Evolutionary conservation across 2,329 filamentous ascomycete genomes (phyloP).

Genomic region (Diaporthe aspalathi): DNA sequence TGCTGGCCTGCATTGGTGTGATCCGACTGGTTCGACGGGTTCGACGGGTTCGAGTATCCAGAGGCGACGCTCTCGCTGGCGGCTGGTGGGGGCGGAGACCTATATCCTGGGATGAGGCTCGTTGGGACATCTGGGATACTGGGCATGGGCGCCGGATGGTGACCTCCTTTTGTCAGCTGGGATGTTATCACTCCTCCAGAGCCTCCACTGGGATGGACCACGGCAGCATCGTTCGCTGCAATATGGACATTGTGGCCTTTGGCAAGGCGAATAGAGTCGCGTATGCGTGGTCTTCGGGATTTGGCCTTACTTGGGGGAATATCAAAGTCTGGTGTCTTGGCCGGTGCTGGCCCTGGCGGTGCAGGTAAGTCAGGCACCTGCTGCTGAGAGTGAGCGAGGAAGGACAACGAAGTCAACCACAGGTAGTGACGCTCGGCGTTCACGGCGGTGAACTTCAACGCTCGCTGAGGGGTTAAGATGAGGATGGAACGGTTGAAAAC

Average conservation of each 20-base stretch:
- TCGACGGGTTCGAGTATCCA: slow-evolving; percentile 44
- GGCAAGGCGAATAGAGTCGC: slow-evolving; percentile 89
- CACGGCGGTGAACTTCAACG: slow-evolving; percentile 91
- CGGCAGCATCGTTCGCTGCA: slow-evolving; percentile 62
- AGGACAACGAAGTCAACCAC: slow-evolving; percentile 94
- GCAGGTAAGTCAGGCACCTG: slow-evolving; percentile 78
- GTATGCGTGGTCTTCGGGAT: slow-evolving; percentile 69
- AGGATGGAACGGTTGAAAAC: slow-evolving; percentile 94
- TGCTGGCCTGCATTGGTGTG: slow-evolving; percentile 44
- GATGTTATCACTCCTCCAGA: slow-evolving; percentile 20
- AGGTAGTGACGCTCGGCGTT: slow-evolving; percentile 89
- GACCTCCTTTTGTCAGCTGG: slow-evolving; percentile 33
- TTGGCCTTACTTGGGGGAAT: slow-evolving; percentile 55
- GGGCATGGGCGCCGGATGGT: slow-evolving; percentile 45
- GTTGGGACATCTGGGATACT: slow-evolving; percentile 64
- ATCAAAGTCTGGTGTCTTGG: slow-evolving; percentile 64
- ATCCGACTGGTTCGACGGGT: slow-evolving; percentile 47
- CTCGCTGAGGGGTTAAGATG: slow-evolving; percentile 91
- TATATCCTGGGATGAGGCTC: slow-evolving; percentile 49
- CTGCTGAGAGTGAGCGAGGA: slow-evolving; percentile 90
- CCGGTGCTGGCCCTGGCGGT: slow-evolving; percentile 60
- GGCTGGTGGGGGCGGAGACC: slow-evolving; percentile 16
- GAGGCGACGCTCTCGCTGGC: slow-evolving; percentile 29
- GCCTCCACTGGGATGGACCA: slow-evolving; percentile 43
- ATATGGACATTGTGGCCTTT: slow-evolving; percentile 76